Base-by-base conservation (phyloP, 2,329 filamentous ascomycete genomes). In the Pseudogymnoascus sp. region DNA sequence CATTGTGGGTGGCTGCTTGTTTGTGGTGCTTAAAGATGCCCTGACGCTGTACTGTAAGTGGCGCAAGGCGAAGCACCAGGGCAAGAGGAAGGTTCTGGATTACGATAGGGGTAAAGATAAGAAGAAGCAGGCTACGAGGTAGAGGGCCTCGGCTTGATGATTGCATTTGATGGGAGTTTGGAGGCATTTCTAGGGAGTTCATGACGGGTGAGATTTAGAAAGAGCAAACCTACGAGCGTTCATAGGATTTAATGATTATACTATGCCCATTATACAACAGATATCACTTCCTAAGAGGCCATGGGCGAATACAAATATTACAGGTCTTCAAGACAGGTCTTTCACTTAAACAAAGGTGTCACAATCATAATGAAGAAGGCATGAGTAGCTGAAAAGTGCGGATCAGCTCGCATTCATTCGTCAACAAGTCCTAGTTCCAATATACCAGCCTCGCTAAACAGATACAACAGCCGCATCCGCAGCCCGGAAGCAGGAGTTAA, bases 1-100 rank as follows among this genome's bases (percentile, higher is more conserved):
- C 69, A 78, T 99, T 2, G 81, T 94, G 1, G 94, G 94, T 1
- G 94, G 94, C 0, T 94, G 90, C 71, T 75, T 96, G 17, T 96
- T 93, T 69, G 86, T 97, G 13, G 86, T 96, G 8, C 74, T 96
- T 60, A 94, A 93, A 73, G 85, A 89, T 67, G 78, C 77, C 2
- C 75, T 87, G 59, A 76, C 77, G 62, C 73, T 89, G 24, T 88
- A 86, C 69, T 79, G 81, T 66, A 88, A 87, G 74, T 85, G 85
- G 71, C 78, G 83, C 64, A 79, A 79, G 64, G 84, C 83, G 10
- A 78, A 81, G 67, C 79, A 83, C 35, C 79, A 81, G 68, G 76
- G 77, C 5, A 78, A 80, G 47, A 78, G 84, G 60, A 77, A 75
- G 63, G 78, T 87, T 37, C 17, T 71, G 17, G 69, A 73, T 66